Evolutionary conservation across 2,329 filamentous ascomycete genomes (phyloP).

Genomic region (Ophiostoma triangulosporum): DNA sequence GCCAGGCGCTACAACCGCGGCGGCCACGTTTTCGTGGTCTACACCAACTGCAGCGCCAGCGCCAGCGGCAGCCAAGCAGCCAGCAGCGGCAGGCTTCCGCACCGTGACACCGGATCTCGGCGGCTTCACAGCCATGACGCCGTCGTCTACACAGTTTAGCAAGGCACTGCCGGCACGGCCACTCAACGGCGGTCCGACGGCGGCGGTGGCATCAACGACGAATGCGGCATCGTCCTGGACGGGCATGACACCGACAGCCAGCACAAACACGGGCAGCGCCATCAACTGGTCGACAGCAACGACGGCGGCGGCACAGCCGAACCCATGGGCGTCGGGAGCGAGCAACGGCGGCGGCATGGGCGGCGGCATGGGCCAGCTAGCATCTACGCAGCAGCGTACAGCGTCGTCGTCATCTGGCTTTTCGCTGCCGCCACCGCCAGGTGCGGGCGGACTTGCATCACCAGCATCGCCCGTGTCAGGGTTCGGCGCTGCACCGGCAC

Average conservation of each 20-base stretch:
- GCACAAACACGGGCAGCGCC: background rate
- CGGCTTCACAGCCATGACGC: constrained; percentile 40
- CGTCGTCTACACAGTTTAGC: constrained; percentile 48
- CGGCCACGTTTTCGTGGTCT: constrained; percentile 50
- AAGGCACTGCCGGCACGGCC: constrained; percentile 40
- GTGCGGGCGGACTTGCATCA: constrained; percentile 10
- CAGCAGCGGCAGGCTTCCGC: constrained; percentile 26
- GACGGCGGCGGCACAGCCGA: constrained; percentile 24
- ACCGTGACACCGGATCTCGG: constrained; percentile 47
- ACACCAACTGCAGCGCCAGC: constrained; percentile 33
- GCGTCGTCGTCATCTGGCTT: constrained; percentile 32
- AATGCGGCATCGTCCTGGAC: background rate
- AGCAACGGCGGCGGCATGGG: background rate
- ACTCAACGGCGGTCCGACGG: constrained; percentile 6
- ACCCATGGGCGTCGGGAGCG: constrained; percentile 29
- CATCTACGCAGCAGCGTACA: background rate
- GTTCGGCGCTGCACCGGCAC: constrained; percentile 33
- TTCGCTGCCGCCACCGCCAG: constrained; percentile 44
- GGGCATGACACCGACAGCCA: background rate
- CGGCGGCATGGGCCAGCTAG: background rate
- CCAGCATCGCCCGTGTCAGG: constrained; percentile 19
- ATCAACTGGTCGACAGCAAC: constrained; percentile 37
- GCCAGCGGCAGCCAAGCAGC: constrained; percentile 29
- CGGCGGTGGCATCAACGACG: background rate
- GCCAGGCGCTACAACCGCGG: constrained; percentile 14